phyloP scores from a whole-genome alignment of 2,329 filamentous ascomycete species.

The Fusarium lyarnte region DNA sequence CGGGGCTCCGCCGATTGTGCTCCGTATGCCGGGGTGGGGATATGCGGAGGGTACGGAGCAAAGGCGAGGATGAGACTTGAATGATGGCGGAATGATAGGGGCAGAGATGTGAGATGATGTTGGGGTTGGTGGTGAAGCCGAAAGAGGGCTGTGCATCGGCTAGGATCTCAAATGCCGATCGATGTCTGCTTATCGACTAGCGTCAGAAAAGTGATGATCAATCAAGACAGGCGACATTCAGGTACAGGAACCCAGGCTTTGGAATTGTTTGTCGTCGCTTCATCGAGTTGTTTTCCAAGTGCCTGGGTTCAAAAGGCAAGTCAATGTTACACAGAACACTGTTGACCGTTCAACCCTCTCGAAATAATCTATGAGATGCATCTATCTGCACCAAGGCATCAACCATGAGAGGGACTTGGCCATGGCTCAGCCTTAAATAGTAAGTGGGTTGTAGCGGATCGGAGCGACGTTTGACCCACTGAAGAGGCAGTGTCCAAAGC shows the following conservation, averaged over 20 bases:
- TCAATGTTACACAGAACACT: neutral
- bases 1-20: conserved; percentile 8
- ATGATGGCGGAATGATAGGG: neutral
- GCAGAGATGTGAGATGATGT: conserved; percentile 8
- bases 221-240: conserved; percentile 13
- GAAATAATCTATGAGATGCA: neutral
- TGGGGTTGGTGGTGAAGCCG: conserved; percentile 15
- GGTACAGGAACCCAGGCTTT: neutral
- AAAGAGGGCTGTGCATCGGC: conserved; percentile 16
- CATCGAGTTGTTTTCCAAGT: neutral
- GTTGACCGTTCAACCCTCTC: neutral
- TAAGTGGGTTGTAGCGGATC: conserved; percentile 21
- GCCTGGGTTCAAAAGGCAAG: neutral
- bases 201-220: conserved; percentile 20
- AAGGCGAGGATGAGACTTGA: neutral
- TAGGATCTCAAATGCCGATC: conserved; percentile 14
- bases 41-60: conserved; percentile 10
- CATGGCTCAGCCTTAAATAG: conserved; percentile 19
- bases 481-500: conserved; percentile 20
- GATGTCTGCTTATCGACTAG: conserved; percentile 22
- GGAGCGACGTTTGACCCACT: conserved; percentile 25
- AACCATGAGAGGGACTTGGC: conserved; percentile 11
- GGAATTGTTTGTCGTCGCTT: neutral
- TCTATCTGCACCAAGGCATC: neutral
- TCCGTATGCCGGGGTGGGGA: conserved; percentile 16